Evolutionary conservation across 2,329 filamentous ascomycete genomes (phyloP).

Genomic region (Westerdykella aurantiaca): DNA sequence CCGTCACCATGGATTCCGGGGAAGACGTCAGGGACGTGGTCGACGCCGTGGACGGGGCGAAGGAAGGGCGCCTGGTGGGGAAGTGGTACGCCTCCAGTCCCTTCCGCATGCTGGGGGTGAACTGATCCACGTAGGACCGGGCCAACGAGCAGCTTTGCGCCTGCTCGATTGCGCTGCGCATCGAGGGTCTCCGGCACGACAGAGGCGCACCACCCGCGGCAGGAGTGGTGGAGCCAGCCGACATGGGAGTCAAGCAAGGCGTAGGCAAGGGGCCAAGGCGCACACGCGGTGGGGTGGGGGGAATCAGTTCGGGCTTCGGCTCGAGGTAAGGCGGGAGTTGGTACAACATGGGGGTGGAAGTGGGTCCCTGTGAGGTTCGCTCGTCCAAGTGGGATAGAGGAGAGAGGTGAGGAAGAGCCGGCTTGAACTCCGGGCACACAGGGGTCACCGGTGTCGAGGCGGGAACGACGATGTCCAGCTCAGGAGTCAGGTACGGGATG

Average conservation of each 20-base stretch:
- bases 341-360: constrained; percentile 39
- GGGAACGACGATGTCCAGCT: constrained; percentile 47
- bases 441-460: constrained; percentile 28
- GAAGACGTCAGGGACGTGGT: constrained; percentile 48
- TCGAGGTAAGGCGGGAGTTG: constrained; percentile 47
- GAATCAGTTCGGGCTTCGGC: constrained; percentile 45
- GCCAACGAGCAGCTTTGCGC: constrained; percentile 51
- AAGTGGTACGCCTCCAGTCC: constrained; percentile 44
- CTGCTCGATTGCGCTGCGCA: constrained; percentile 55
- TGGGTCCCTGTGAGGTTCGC: constrained; percentile 38
- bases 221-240: constrained; percentile 52
- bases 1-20: constrained; percentile 60
- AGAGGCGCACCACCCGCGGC: constrained; percentile 52
- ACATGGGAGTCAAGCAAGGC: constrained; percentile 57
- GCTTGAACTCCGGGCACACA: constrained; percentile 19
- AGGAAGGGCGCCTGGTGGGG: constrained; percentile 42
- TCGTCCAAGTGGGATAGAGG: constrained; percentile 12
- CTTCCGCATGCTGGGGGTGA: constrained; percentile 36
- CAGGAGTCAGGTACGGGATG: constrained; percentile 53
- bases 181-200: constrained; percentile 50
- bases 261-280: constrained; percentile 55
- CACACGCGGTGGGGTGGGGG: constrained; percentile 50
- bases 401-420: constrained; percentile 19
- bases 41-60: constrained; percentile 48
- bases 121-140: constrained; percentile 52